Evolutionary conservation across 1,284 basidiomycete species (phyloP), one percentile per base, ranked within the genome.

Genomic region (Microbotryomycetes sp.): DNA sequence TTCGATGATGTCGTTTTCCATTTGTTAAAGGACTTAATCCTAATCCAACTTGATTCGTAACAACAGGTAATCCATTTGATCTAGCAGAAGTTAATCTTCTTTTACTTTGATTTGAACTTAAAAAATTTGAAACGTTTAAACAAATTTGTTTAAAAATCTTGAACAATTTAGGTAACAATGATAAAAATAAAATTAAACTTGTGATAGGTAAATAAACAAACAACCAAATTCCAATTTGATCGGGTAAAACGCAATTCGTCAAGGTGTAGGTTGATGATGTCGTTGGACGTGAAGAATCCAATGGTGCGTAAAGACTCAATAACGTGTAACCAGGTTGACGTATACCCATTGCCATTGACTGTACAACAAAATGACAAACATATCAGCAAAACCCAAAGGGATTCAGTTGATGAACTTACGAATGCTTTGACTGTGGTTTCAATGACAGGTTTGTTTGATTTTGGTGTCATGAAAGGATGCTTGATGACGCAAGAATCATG

Each of bases 401-500:
- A 62, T 49, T 60, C 4, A 23, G 12, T 15, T 4, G 22, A n/a
- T 14, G 26, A 12, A 54, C 64, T 45, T 28, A 66, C 64, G 52
- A 67, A 67, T 31, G 62, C 60, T 42, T 67, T 67, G 42, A 67
- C 65, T 4, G 65, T 67, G 26, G 60, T 62, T 22, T 67, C 65
- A 25, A 53, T 50, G 16, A 64, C 49, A 19, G 59, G 60, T 29
- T 52, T 50, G 14, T 6, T 16, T 4, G 25, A 47, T 26, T 56
- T 58, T 23, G 52, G 50, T 26, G 62, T 55, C 14, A 31, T 45
- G 45, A 67, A 69, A 3, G 76, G 72, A 73, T 89, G 87, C 60
- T 77, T 78, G 66, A 86, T 81, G 69, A 89, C 87, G 74, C 90
- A 93, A 66, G 89, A 89, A 73, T 93, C 90, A 67, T 88, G 87